Conservation (phyloP, 345 rosid genomes). For the Kandelia obovata region DNA sequence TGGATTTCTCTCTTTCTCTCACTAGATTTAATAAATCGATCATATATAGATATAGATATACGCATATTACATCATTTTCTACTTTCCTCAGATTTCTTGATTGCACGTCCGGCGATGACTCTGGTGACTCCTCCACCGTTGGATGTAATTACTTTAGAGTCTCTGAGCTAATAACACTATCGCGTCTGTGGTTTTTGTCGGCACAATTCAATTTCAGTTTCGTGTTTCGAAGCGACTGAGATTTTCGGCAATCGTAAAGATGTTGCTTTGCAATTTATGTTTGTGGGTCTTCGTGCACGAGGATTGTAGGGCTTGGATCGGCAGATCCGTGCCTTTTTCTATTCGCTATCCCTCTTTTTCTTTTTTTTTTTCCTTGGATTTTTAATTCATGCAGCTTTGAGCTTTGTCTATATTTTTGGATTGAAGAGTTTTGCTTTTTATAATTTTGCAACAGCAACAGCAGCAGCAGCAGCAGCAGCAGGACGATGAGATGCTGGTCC, state of each 20-base stretch:
- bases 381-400: no score
- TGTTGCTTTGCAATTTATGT: neutral
- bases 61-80: neutral
- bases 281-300: neutral
- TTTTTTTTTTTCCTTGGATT: neutral
- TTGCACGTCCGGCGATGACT: constrained; percentile 42
- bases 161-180: constrained; percentile 9
- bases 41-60: no score
- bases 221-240: neutral
- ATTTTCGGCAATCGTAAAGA: neutral
- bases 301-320: constrained; percentile 33
- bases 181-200: neutral
- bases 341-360: neutral
- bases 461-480: constrained; percentile 19
- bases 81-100: constrained; percentile 21
- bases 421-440: neutral
- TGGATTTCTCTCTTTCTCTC: neutral
- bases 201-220: neutral
- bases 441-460: neutral
- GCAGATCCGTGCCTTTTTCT: constrained; percentile 35
- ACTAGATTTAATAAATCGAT: neutral
- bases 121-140: constrained; percentile 55
- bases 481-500: constrained; percentile 45
- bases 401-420: neutral
- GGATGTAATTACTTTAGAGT: constrained; percentile 29